Evolutionary conservation across 2,329 filamentous ascomycete genomes (phyloP), one percentile per base, ranked within the genome.

Genomic region (Hymenoscyphus linearis): DNA sequence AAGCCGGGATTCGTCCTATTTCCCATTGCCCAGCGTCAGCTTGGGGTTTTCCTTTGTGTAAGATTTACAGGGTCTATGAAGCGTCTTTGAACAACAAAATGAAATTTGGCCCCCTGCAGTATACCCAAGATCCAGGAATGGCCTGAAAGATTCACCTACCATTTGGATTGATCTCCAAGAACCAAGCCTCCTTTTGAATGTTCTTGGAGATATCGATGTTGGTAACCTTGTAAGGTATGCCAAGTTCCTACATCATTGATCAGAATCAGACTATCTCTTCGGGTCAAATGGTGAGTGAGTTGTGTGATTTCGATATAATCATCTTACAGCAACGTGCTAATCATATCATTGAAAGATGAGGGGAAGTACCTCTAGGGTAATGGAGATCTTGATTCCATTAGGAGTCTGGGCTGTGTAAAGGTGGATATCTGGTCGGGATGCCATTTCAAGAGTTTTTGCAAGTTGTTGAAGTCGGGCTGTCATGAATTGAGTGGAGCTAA

Each of bases 121-220:
- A 31, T 31, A 31, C 2, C 31, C 31, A 31, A 31, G 10, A 31
- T 31, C 31, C 6, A 9, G 31, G 10, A 31, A 31, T 31, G 31
- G 31, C 6, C 10, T 31, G 31, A 31, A 31, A 31, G 31, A 5
- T 9, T 31, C 27, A 4, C 31, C 6, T 9, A 31, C 31, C 92
- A 74, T 96, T 96, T 65, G 92, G 92, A 76, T 96, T 96, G 77
- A 96, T 96, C 58, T 87, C 86, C 31, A 96, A 82, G 76, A 93
- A 97, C 91, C 90, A 96, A 16, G 84, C 85, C 74, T 93, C 84
- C 69, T 95, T 96, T 70, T 96, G 91, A n/a, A 79, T 82, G 73
- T 91, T 89, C 65, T 89, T 89, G 65, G 74, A 78, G 62, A 96
- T 82, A n/a, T 89, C 82, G 69, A 96, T 86, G 52, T 82, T 79